Conservation (phyloP, 2,329 filamentous ascomycete species). For the Aspergillus sp. region DNA sequence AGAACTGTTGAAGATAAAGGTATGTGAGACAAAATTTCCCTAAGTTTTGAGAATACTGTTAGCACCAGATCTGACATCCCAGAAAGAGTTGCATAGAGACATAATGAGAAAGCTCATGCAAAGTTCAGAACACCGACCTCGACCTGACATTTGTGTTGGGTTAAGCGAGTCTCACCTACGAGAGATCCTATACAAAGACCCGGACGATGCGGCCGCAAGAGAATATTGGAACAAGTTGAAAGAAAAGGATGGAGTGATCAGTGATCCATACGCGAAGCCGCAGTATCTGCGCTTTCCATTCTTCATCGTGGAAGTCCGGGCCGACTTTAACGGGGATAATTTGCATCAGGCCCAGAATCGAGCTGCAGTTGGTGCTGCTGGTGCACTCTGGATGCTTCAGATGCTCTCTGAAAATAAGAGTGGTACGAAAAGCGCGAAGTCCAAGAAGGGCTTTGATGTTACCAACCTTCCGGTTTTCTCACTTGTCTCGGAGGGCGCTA, state of each 20-base stretch:
- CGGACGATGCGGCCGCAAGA: too few relatives aligned
- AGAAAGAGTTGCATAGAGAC: too few relatives aligned
- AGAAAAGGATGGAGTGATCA: background rate
- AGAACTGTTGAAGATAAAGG: too few relatives aligned
- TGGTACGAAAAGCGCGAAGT: background rate
- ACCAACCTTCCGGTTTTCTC: background rate
- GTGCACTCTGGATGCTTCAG: background rate
- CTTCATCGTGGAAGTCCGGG: slow-evolving; percentile 9
- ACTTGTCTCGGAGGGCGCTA: background rate
- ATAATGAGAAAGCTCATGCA: too few relatives aligned
- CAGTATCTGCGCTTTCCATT: slow-evolving; percentile 10
- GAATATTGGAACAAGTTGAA: background rate
- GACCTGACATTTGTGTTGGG: too few relatives aligned
- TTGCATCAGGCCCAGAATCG: slow-evolving; percentile 4
- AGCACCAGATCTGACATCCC: too few relatives aligned
- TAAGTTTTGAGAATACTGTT: too few relatives aligned
- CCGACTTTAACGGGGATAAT: slow-evolving; percentile 1
- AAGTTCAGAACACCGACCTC: too few relatives aligned
- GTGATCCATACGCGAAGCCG: background rate
- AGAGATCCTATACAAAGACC: too few relatives aligned
- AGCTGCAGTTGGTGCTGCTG: background rate
- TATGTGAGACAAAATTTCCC: too few relatives aligned
- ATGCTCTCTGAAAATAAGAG: background rate
- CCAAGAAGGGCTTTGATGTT: background rate
- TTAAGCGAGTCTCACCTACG: too few relatives aligned